Evolutionary conservation across 495 filamentous ascomycete species (phyloP).

Genomic region (Hypoxylon intermedium): DNA sequence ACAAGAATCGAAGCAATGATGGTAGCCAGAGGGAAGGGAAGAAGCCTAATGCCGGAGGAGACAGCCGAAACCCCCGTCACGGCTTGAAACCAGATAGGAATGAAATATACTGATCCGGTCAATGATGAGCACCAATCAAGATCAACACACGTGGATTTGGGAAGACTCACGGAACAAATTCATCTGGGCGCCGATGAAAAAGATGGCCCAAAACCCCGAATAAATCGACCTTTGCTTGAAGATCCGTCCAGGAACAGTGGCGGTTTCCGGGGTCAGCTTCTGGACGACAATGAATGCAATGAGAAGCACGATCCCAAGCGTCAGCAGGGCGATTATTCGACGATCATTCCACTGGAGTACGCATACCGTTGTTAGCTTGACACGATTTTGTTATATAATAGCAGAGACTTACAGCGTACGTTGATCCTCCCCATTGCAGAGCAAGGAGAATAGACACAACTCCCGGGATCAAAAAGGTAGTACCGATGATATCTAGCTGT

Average conservation of each 20-base stretch:
- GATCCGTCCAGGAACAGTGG: neutral
- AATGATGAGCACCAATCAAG: constrained; percentile 60
- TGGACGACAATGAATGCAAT: neutral
- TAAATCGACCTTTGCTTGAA: constrained; percentile 68
- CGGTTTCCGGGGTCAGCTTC: neutral
- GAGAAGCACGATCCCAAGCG: constrained; percentile 49
- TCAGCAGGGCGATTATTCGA: constrained; percentile 61
- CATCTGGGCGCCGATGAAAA: neutral
- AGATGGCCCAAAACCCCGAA: constrained; percentile 37
- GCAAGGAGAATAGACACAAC: constrained; percentile 64
- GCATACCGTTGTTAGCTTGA: neutral
- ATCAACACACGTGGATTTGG: constrained; percentile 51
- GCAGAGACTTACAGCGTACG: constrained; percentile 43
- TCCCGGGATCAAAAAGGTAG: constrained; percentile 40
- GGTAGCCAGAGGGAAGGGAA: constrained; percentile 53
- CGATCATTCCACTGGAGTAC: constrained; percentile 54
- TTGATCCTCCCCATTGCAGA: constrained; percentile 66
- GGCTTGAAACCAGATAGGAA: constrained; percentile 75
- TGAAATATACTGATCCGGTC: constrained; percentile 65
- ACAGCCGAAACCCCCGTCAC: constrained; percentile 58
- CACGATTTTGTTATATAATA: neutral
- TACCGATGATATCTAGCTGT: neutral
- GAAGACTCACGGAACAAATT: neutral
- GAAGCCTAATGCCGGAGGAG: constrained; percentile 57
- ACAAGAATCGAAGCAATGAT: constrained; percentile 55